These are phyloP conservation scores for Tympanopsis confertula DNA, from an alignment of 2,329 filamentous ascomycete genomes.

Conservation along the genomic window DNA sequence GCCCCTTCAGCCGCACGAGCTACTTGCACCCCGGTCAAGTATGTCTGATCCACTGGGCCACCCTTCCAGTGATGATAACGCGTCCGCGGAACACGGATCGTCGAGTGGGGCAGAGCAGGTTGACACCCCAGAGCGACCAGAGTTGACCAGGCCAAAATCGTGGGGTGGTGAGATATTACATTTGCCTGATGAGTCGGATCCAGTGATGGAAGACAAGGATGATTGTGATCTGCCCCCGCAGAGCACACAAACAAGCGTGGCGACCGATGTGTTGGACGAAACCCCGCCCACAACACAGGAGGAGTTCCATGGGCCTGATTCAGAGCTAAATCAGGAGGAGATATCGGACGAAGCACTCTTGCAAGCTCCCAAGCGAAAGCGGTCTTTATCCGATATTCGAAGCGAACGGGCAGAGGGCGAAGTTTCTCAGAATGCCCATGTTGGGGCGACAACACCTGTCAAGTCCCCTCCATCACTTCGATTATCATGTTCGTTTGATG, in stretches of 20 bases:
- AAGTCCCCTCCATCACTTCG: slow-evolving; percentile 1
- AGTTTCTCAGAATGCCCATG: no score
- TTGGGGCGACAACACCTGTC: neutral
- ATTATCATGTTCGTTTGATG: neutral
- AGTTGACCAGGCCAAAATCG: neutral
- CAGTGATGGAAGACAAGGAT: neutral
- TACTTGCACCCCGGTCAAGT: neutral
- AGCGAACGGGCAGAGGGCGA: no score
- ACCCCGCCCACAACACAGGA: neutral
- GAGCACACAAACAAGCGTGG: neutral
- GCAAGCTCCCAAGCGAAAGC: neutral
- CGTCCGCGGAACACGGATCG: neutral
- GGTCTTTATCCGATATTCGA: neutral
- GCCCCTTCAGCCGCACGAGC: neutral
- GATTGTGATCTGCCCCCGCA: neutral
- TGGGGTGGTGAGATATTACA: neutral
- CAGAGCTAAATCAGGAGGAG: neutral
- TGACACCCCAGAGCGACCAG: neutral
- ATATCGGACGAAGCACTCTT: neutral
- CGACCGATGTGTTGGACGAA: neutral
- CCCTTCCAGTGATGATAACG: neutral
- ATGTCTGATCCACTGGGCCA: neutral
- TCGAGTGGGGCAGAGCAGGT: neutral
- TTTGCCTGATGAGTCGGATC: neutral
- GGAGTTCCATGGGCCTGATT: neutral